Evolutionary conservation across 805 yeast species (phyloP), one percentile per base, ranked within the genome.

Genomic region (Saccharomycopsis javanensis): DNA sequence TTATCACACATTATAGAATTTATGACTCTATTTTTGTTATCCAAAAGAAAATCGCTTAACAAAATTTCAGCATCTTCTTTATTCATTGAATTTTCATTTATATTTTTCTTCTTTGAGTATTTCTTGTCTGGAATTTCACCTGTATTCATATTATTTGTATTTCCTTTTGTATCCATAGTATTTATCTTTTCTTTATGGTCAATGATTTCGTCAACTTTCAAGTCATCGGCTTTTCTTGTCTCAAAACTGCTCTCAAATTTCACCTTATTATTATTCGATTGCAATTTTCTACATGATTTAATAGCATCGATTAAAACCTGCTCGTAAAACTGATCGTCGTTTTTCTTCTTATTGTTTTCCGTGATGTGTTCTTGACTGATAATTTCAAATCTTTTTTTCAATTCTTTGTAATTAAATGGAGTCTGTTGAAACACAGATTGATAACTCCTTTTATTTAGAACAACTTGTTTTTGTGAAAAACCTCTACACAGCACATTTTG

Each of bases 401-500:
- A 46, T 18, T 53, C 54, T 28, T 34, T 34, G 45, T 35, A 57
- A 30, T 53, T 57, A n/a, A 53, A 57, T 50, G 59, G 59, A n/a
- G 37, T 25, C n/a, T 25, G 42, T 30, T 54, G 53, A 20, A 57
- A 56, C 31, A 56, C 28, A 8, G 23, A 27, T 51, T 51, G 42
- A 34, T 33, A 51, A 34, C 15, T 51, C 25, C 30, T 27, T 27
- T 34, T 33, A 31, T 37, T 34, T 15, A 15, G 18, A 33, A 16
- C 13, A 5, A 23, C 20, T 27, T 16, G 20, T 27, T 8, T 27
- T 28, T 48, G 48, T 27, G 48, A 42, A 20, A 42, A 42, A 11
- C 28, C 23, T 42, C 48, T 42, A 25, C 48, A 28, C 4, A 10
- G 48, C 4, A 42, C 48, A 42, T 42, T 42, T 42, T 20, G 48